Conservation (phyloP, 108 stramenopile genomes). For the Nitzschia sp. region DNA sequence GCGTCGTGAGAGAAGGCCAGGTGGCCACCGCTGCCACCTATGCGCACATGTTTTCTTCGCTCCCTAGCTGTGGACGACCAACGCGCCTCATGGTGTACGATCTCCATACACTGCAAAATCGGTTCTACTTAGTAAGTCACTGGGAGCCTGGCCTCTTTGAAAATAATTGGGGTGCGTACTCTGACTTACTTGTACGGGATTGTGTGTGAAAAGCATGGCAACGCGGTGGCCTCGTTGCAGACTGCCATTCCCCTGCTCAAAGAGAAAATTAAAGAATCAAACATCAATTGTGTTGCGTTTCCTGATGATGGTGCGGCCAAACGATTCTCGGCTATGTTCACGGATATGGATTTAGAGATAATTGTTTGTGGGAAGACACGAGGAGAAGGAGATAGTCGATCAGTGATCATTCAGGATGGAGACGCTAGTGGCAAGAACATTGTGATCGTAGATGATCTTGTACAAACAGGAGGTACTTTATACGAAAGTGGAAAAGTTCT, state of each 20-base stretch:
- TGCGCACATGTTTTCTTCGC: slow-evolving; percentile 83
- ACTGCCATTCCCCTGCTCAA: slow-evolving; percentile 82
- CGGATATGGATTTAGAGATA: slow-evolving; percentile 54
- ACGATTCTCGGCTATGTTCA: slow-evolving; percentile 81
- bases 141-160: too few relatives aligned
- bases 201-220: slow-evolving; percentile 73
- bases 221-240: slow-evolving; percentile 78
- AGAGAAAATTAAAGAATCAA: slow-evolving; percentile 36
- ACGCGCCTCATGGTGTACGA: slow-evolving; percentile 90
- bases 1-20: slow-evolving; percentile 76
- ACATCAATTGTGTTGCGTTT: slow-evolving; percentile 80
- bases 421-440: slow-evolving; percentile 54
- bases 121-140: slow-evolving; percentile 65
- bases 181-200: too few relatives aligned
- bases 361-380: slow-evolving; percentile 86
- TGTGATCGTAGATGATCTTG: slow-evolving; percentile 90
- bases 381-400: slow-evolving; percentile 52
- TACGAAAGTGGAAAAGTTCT: slow-evolving; percentile 82
- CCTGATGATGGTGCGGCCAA: slow-evolving; percentile 94
- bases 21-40: slow-evolving; percentile 92
- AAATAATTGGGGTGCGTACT: too few relatives aligned
- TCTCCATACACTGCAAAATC: slow-evolving; percentile 88
- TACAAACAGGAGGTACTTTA: slow-evolving; percentile 93
- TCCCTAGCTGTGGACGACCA: slow-evolving; percentile 81
- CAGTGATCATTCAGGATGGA: slow-evolving; percentile 67